A percentile compares a stretch with the other conserved stretches of the same genome.
phyloP scores from a whole-genome alignment of 495 filamentous ascomycete species.

The Bathelium albidoporum region DNA sequence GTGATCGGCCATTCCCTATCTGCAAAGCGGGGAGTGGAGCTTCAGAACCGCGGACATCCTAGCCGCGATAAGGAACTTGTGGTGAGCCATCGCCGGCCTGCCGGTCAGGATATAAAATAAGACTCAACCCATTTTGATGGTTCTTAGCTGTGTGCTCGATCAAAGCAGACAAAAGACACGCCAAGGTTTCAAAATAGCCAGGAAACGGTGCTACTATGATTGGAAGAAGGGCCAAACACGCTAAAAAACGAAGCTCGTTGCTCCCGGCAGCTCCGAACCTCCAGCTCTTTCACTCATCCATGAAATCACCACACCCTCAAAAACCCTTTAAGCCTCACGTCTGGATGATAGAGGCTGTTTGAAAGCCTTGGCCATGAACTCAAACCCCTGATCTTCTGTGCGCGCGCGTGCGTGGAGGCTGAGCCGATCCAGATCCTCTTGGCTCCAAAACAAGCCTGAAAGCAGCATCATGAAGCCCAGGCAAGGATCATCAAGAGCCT shows the following conservation, averaged over 20 bases:
- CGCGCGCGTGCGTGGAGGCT: background rate
- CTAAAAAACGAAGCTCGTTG: background rate
- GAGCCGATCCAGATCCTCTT: slow-evolving; percentile 3
- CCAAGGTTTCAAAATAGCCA: too few species aligned
- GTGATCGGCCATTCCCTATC: background rate
- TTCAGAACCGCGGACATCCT: background rate
- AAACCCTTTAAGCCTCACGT: background rate
- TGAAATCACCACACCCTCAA: background rate
- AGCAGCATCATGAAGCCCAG: background rate
- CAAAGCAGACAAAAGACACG: too few species aligned
- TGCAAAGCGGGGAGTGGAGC: background rate
- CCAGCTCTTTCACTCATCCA: background rate
- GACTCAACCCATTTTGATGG: too few species aligned
- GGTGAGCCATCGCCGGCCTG: background rate
- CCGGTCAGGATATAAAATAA: too few species aligned
- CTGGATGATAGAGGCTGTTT: background rate
- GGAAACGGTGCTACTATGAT: too few species aligned
- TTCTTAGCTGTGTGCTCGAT: too few species aligned
- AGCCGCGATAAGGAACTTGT: background rate
- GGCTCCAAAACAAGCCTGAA: slow-evolving; percentile 3
- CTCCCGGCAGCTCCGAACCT: background rate
- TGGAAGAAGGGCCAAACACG: background rate
- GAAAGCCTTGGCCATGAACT: background rate
- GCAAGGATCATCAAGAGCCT: background rate
- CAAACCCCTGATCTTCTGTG: background rate